Percentiles rank a stretch among this genome's conserved stretches.
Conservation (phyloP, 371 early-diverging fungal genomes). For the Blastocladiella emersonii region DNA sequence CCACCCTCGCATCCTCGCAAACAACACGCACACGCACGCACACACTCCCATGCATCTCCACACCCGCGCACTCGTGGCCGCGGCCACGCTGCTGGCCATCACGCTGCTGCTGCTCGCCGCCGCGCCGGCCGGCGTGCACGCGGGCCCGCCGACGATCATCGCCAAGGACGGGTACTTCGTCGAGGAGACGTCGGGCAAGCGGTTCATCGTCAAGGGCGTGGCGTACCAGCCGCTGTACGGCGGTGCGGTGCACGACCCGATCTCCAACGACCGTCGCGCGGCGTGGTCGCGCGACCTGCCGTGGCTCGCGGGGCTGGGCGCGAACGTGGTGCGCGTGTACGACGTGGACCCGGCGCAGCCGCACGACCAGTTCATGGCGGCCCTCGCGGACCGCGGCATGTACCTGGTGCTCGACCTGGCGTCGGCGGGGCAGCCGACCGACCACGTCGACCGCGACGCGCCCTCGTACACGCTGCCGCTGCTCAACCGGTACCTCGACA, state of each 20-base stretch:
- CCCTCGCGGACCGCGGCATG: conserved; percentile 47
- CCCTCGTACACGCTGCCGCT: conserved; percentile 49
- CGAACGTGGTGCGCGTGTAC: conserved; percentile 66
- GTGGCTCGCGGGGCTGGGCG: conserved; percentile 47
- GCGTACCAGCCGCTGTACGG: conserved; percentile 55
- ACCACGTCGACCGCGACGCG: conserved; percentile 36
- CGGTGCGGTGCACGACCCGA: background rate
- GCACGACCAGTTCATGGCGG: conserved; percentile 62
- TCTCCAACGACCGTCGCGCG: background rate
- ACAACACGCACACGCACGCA: too few species aligned
- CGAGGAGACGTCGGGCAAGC: conserved; percentile 49
- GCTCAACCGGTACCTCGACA: conserved; percentile 37
- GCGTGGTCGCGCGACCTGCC: conserved; percentile 49
- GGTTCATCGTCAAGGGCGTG: conserved; percentile 65
- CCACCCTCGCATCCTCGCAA: too few species aligned
- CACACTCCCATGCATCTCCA: too few species aligned
- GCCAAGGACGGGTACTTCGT: conserved; percentile 61
- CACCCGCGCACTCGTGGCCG: too few species aligned
- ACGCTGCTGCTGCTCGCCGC: background rate
- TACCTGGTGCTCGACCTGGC: conserved; percentile 57
- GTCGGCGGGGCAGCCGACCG: conserved; percentile 36
- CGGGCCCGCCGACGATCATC: conserved; percentile 17
- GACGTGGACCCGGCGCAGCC: conserved; percentile 47
- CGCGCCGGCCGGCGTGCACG: background rate
- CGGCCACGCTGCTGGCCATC: too few species aligned